phyloP scores from a whole-genome alignment of 257 asterid species.

The Plantago major region DNA sequence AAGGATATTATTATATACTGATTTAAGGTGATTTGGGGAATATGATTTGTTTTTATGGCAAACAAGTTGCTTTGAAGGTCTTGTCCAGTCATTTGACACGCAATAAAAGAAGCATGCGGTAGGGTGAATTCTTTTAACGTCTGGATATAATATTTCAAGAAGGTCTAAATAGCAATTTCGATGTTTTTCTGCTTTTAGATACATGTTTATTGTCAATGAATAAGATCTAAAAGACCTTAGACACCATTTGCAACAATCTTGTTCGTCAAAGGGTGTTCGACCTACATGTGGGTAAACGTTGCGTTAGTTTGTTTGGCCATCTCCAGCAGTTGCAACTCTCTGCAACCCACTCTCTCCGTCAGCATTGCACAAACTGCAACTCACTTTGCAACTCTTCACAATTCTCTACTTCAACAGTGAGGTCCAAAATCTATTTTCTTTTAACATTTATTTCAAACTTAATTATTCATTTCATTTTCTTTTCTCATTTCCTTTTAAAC shows the following conservation, averaged over 20 bases:
- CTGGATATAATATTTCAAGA: constrained; percentile 15
- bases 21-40: too few relatives aligned
- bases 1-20: not conserved
- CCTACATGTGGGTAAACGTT: constrained; percentile 58
- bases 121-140: constrained; percentile 25
- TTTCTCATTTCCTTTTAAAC: too few relatives aligned
- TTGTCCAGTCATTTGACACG: constrained; percentile 73
- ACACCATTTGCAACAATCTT: constrained; percentile 52
- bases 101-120: constrained; percentile 89
- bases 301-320: constrained; percentile 18
- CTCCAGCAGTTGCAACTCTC: too few relatives aligned
- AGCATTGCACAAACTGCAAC: too few relatives aligned
- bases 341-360: too few relatives aligned
- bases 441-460: too few relatives aligned
- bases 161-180: constrained; percentile 32
- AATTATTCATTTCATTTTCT: too few relatives aligned
- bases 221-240: constrained; percentile 24
- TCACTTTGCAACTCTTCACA: too few relatives aligned
- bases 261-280: constrained; percentile 41
- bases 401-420: too few relatives aligned
- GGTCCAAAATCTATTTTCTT: too few relatives aligned
- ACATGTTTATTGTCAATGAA: constrained; percentile 5
- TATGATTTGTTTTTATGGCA: not conserved
- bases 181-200: constrained; percentile 10
- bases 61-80: constrained; percentile 96